Base-by-base conservation (phyloP, 192 early-diverging fungal species). In the Spizellomyces sp. region DNA sequence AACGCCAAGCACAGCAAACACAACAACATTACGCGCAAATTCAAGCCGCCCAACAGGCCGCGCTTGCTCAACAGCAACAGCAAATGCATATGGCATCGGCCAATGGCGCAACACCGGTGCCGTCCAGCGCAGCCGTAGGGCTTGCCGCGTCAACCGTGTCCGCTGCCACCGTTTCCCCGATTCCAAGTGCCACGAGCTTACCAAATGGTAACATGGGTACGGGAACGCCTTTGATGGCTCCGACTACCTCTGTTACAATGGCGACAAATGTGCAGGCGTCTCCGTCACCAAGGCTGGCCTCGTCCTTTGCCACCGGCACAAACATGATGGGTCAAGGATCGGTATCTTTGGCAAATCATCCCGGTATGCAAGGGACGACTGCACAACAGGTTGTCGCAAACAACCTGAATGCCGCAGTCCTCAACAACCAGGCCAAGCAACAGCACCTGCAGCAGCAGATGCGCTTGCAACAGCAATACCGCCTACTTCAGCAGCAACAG, bases 11-110 rank as follows among this genome's bases (percentile, higher is more conserved):
- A 19, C 66, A 74, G 59, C 71, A 69, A 50, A 36, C 52, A 42
- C 70, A 74, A 71, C 70, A 73, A 46, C 76, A 73, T 48, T 74
- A 60, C 64, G 54, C 54, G 41, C 72, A 74, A 45, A 61, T 67
- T 43, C 72, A 70, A 63, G 44, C 41, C 2, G 58, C 56, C 6
- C 72, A 66, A 21, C 72, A 66, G 58, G 22, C 17, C 14, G 59
- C 59, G 42, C 15, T 60, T 12, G 6, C 50, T 58, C 21, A 64
- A 42, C 54, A 41, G 54, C 50, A 36, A 57, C 54, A 67, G 66
- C 66, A 67, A 9, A 17, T 36, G 59, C 59, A 5, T 5, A 42
- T 61, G 42, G 14, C 59, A 14, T 15, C 5, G 15, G 59, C 14
- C 36, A 19, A 41, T 41, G 14, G 5, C 42, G 50, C 1, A 19